phyloP scores from a whole-genome alignment of 2,329 filamentous ascomycete species.

The Ascochyta lentis region DNA sequence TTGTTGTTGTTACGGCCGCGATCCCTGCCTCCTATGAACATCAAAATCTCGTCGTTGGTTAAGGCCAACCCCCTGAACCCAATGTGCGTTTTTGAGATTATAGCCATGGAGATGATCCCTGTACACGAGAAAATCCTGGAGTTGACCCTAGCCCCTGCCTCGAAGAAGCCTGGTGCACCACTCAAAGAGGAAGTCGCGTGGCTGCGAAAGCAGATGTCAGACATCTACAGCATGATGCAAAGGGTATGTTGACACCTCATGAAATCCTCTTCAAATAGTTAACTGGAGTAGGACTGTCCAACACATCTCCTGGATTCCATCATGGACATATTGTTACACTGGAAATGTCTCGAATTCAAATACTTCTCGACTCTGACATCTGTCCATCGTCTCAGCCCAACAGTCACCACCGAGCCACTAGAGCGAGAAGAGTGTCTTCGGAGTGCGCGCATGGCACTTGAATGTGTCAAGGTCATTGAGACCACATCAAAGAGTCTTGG shows the following conservation, averaged over 20 bases:
- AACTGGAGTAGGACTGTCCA: conserved; percentile 26
- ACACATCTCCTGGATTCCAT: conserved; percentile 25
- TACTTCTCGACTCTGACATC: conserved; percentile 43
- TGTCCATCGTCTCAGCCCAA: conserved; percentile 41
- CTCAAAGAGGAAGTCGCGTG: conserved; percentile 31
- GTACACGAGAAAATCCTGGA: conserved; percentile 40
- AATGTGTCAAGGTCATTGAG: conserved; percentile 36
- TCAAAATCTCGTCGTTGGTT: conserved; percentile 35
- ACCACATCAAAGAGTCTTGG: conserved; percentile 29
- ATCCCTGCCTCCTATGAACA: conserved; percentile 35
- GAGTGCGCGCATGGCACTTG: conserved; percentile 41
- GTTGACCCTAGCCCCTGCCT: conserved; percentile 27
- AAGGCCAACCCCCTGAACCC: conserved; percentile 32
- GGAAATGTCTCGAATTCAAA: conserved; percentile 43
- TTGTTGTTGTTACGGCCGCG: conserved; percentile 39
- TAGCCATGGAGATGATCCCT: conserved; percentile 37
- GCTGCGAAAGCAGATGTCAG: conserved; percentile 31
- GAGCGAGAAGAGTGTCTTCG: conserved; percentile 43
- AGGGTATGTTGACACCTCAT: conserved; percentile 19
- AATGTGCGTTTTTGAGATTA: conserved; percentile 31
- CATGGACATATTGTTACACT: conserved; percentile 36
- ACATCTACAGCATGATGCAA: conserved; percentile 31
- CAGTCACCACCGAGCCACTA: conserved; percentile 32
- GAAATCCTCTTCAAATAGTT: not conserved
- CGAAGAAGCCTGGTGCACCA: conserved; percentile 15